Base-by-base conservation (phyloP, 805 yeast genomes). In the Geotrichum ghanense region DNA sequence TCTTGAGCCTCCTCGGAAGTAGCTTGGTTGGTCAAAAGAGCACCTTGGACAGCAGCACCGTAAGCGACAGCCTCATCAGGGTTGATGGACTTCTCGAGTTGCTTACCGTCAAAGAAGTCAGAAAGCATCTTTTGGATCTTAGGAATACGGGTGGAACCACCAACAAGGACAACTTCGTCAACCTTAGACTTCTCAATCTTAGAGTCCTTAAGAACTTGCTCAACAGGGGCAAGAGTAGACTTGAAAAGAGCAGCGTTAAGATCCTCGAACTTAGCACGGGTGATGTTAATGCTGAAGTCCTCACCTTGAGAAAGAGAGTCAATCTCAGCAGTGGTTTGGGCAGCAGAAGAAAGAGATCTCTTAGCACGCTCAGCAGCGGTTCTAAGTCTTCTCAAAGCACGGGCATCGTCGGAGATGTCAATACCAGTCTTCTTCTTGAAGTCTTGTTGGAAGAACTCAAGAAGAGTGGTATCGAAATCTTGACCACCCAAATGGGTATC, bases 31-130 rank as follows among this genome's bases (percentile, higher is more conserved):
- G 96, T 84, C 72, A 89, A 79, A 74, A 90, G 86, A 68, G 97
- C 97, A 76, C 95, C 97, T 78, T 89, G 97, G 63, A 89, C 97
- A 65, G 97, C 97, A 65, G 97, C 97, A 82, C 97, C 97, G 78
- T 87, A 87, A 65, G 96, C 97, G 70, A 88, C 97, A 67, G 97
- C 97, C 78, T 88, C 97, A 76, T 88, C 97, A 59, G 97, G 97
- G 88, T 88, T 88, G 72, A 88, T 89, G 58, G 95, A 83, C 76
- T 86, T 89, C 75, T 86, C 92, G 69, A 87, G 84, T 72, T 86
- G 89, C 78, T 89, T 89, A 71, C 97, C 97, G 65, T 87, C 92
- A 63, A 88, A 88, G 85, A 78, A 88, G 73, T 88, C 96, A 54
- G 94, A 81, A 56, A 88, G 81, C 70, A 88, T 75, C 72, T 85